Evolutionary conservation across 257 asterid genomes (phyloP), one percentile per base, ranked within the genome.

Genomic region (Ilex asprella): DNA sequence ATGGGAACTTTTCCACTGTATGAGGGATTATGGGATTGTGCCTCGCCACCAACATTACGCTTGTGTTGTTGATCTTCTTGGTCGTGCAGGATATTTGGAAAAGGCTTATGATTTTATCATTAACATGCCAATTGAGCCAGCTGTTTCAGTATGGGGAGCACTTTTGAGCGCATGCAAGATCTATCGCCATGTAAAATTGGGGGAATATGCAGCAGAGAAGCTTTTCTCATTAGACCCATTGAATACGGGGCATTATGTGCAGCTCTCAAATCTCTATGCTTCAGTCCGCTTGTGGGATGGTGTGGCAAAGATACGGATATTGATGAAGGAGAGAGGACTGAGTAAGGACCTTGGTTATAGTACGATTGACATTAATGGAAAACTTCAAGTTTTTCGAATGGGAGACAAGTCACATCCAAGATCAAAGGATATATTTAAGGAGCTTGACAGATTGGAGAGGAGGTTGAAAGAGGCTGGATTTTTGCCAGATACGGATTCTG

Each of bases 71-170:
- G 47, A 41, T 41, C 7, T 41, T 7, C 12, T 41, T 41, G 47
- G 47, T 6, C 47, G 47, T 6, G 47, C 47, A 6, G 47, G 47
- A 41, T 6, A 6, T 7, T 6, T 41, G 7, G 47, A 41, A 11
- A 7, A 41, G 7, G 47, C 47, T 41, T 41, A 6, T 41, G 10
- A 41, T 7, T 6, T 41, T 11, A 6, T 7, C 47, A 41, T 41
- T 1, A 7, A 7, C 47, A 41, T 41, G 47, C 47, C 47, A 41
- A 6, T 41, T 92, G 59, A 92, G 88, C 77, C 77, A 0, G 69
- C 75, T 16, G 71, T 71, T 47, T 82, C 89, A 3, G 86, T 86
- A 16, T 86, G 92, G 95, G 86, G 95, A 16, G 82, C 95, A 12
- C 81, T 86, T 2, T 73, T 86, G 70, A 80, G 84, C 41, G 92